Percentiles rank a stretch among this genome's conserved stretches.
phyloP scores from a whole-genome alignment of 2,329 filamentous ascomycete species.

The Arthrobotrys iridis region DNA sequence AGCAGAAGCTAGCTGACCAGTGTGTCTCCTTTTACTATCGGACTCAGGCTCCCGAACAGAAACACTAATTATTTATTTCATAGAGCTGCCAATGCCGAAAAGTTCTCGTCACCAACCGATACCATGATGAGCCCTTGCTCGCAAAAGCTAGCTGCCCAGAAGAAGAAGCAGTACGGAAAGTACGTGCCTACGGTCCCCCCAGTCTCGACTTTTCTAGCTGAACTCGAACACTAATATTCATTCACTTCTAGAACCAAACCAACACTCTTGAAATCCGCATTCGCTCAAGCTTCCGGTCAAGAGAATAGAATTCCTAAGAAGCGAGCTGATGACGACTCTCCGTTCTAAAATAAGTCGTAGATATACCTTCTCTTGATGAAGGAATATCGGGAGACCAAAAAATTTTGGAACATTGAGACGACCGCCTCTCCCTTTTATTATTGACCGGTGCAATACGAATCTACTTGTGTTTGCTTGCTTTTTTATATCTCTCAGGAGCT shows the following conservation, averaged over 20 bases:
- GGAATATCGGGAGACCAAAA: neutral
- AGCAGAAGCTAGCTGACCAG: conserved; percentile 76
- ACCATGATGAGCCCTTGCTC: conserved; percentile 87
- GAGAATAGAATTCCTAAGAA: conserved; percentile 46
- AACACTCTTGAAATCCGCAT: conserved; percentile 47
- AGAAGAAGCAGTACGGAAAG: conserved; percentile 82
- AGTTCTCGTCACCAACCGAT: conserved; percentile 85
- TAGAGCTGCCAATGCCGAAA: conserved; percentile 63
- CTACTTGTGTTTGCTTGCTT: neutral
- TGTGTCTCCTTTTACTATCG: conserved; percentile 62
- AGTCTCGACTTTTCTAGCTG: neutral
- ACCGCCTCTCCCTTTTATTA: neutral
- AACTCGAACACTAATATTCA: conserved; percentile 2
- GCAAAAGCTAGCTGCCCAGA: conserved; percentile 81
- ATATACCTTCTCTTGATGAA: conserved; percentile 1
- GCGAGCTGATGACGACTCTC: conserved; percentile 46
- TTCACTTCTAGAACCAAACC: conserved; percentile 40
- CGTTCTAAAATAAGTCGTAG: conserved; percentile 23
- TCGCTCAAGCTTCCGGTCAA: conserved; percentile 38
- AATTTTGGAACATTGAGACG: neutral
- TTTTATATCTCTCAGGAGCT: conserved; percentile 8
- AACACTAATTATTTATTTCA: conserved; percentile 45
- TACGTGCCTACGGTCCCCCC: conserved; percentile 63
- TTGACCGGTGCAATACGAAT: neutral
- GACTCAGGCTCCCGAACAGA: neutral